Evolutionary conservation across 148 eudicot species (phyloP).

Genomic region (Agrostemma githago): DNA sequence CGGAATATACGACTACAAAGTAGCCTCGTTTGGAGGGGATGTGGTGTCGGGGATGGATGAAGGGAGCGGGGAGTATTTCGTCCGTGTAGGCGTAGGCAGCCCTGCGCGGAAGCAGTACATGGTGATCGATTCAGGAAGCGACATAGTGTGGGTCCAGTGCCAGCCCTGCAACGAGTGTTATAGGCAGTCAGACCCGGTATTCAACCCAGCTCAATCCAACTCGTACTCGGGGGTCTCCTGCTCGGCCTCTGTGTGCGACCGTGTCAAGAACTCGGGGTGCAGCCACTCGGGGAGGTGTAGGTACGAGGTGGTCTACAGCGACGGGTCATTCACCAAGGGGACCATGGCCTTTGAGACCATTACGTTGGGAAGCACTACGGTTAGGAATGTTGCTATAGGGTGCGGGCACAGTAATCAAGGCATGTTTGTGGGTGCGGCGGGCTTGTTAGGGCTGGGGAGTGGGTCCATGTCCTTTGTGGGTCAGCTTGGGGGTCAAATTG

Average conservation of each 20-base stretch:
- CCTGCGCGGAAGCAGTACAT: conserved; percentile 69
- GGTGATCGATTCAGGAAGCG: conserved; percentile 85
- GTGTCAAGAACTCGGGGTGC: conserved; percentile 51
- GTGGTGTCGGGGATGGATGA: conserved; percentile 86
- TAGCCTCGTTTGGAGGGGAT: conserved; percentile 54
- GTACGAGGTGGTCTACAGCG: conserved; percentile 72
- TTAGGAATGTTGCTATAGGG: conserved; percentile 70
- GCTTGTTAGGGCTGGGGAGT: conserved; percentile 75
- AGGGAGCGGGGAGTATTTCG: conserved; percentile 91
- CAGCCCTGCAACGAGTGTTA: conserved; percentile 78
- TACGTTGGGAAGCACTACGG: conserved; percentile 44
- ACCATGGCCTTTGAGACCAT: conserved; percentile 76
- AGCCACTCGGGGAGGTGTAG: conserved; percentile 51
- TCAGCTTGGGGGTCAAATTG: conserved; percentile 76
- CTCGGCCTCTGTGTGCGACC: conserved; percentile 49
- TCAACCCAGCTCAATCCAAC: conserved; percentile 71
- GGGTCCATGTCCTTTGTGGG: conserved; percentile 85
- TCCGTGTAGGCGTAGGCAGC: conserved; percentile 79
- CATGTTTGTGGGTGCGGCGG: conserved; percentile 87
- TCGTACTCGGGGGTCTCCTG: conserved; percentile 63
- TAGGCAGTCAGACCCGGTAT: conserved; percentile 84
- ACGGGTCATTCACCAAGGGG: conserved; percentile 85
- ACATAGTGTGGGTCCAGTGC: conserved; percentile 91
- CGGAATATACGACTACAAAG: conserved; percentile 26
- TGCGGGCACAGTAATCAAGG: conserved; percentile 87